Conservation (phyloP, 208 protist genomes). For the Vickermania spadyakhi region DNA sequence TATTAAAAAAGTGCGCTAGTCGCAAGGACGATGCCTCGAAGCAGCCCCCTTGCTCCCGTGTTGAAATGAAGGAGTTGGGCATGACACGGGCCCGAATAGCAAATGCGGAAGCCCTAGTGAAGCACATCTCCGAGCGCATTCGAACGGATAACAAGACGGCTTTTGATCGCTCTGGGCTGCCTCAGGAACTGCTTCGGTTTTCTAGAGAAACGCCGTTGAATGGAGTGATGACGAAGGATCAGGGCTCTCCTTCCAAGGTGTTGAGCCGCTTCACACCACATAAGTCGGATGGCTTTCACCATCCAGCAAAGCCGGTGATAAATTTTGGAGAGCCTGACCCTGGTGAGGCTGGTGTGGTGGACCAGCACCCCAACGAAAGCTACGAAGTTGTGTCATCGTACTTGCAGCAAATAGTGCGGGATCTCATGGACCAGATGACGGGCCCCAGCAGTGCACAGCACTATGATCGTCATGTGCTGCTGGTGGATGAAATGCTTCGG, state of each 20-base stretch:
- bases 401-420: conserved; percentile 15
- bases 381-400: conserved; percentile 13
- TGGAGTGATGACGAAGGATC: neutral
- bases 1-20: no score
- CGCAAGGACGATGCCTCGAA: no score
- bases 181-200: neutral
- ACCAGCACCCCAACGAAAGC: neutral
- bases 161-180: neutral
- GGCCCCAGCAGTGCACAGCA: conserved; percentile 13
- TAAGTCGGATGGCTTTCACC: neutral
- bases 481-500: conserved; percentile 41
- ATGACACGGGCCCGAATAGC: neutral
- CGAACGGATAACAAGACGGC: neutral
- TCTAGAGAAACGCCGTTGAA: neutral
- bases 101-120: neutral
- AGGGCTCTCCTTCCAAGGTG: neutral
- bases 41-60: neutral
- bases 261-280: neutral
- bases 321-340: neutral
- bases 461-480: conserved; percentile 23
- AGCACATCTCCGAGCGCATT: neutral
- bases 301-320: neutral
- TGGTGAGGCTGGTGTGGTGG: neutral
- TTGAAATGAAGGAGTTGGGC: neutral
- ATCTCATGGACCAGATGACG: conserved; percentile 18